Base-by-base conservation (phyloP, 31 red algal genomes). In the Bonnemaisonia californica region DNA sequence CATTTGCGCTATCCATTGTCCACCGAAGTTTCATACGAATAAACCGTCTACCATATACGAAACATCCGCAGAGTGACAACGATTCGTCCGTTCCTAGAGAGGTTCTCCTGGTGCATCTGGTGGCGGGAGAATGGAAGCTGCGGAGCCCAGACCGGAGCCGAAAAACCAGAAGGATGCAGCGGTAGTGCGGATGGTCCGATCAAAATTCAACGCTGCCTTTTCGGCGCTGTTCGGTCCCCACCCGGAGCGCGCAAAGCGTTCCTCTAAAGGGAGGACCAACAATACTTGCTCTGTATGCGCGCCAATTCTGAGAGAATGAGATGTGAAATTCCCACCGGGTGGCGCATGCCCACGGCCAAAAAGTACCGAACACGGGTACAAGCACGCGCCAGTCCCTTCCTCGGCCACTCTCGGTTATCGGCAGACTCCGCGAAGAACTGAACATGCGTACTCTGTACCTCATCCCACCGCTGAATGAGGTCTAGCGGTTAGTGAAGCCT, bases 271-370 rank as follows among this genome's bases (percentile, higher is more conserved):
- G 22, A 62, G 8, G 2, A 48, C 74, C 12, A 78, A 36, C 74
- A 78, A 38, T 2, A 78, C 82, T 39, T 76, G 60, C 30, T 86
- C 82, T 24, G 70, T 79, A 29, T 88, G 74, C 1, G 73, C 40
- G 0, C 84, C 84, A 26, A 79, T 79, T 1, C 74, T 41, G 1
- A 70, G 35, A 19, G 73, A 70, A 38, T 88, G 73, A 0, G 74
- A 60, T 7, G 72, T 69, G 37, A 59, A 79, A 45, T 79, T 79
- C 1, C 51, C 61, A 33, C 39, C 31, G 1, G 32, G 2, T 26
- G 72, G 32, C 13, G 2, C 8, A 1, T 16, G 18, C n/a, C n/a
- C n/a, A 79, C 2, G 9, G 23, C 1, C 23, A 79, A 36, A 0
- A 54, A 36, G 3, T 4, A 24, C 1, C 58, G 21, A 62, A 1